Evolutionary conservation across 768 basidiomycete species (phyloP).

Genomic region (Termitomyces sp.): DNA sequence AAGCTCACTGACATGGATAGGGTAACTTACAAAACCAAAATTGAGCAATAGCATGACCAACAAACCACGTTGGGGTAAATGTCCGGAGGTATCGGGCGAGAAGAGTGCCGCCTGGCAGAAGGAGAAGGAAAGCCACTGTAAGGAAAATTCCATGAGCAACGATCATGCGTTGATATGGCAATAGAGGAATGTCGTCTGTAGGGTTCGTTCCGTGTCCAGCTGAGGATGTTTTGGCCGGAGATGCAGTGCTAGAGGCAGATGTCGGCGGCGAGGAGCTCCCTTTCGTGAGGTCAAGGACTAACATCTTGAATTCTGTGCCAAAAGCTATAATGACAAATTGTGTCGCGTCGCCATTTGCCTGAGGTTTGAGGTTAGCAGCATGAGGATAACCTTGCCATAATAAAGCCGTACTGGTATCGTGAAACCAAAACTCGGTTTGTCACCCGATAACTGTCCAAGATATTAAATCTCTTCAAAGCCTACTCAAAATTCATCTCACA

Average conservation of each 20-base stretch:
- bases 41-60: slow-evolving; percentile 45
- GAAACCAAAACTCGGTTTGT: slow-evolving; percentile 32
- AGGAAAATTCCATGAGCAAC: slow-evolving; percentile 52
- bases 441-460: slow-evolving; percentile 32
- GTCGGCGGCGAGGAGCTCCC: slow-evolving; percentile 20
- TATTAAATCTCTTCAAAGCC: not conserved
- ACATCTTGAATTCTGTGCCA: slow-evolving; percentile 34
- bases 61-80: slow-evolving; percentile 46
- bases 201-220: slow-evolving; percentile 13
- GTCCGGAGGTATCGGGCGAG: slow-evolving; percentile 52
- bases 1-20: not conserved
- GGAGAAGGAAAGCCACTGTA: slow-evolving; percentile 43
- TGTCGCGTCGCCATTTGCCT: slow-evolving; percentile 38
- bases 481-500: slow-evolving; percentile 20
- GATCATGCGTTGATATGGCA: slow-evolving; percentile 43
- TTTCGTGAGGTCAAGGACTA: slow-evolving; percentile 45
- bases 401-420: not conserved
- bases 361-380: not conserved
- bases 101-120: slow-evolving; percentile 49
- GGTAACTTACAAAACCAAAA: slow-evolving; percentile 37
- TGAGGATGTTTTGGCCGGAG: slow-evolving; percentile 14
- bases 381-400: not conserved
- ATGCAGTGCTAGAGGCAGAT: slow-evolving; percentile 14
- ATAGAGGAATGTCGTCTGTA: slow-evolving; percentile 30
- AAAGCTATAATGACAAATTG: slow-evolving; percentile 59